Conservation (phyloP, 352 stramenopile species). For the Pseudoperonospora humuli region DNA sequence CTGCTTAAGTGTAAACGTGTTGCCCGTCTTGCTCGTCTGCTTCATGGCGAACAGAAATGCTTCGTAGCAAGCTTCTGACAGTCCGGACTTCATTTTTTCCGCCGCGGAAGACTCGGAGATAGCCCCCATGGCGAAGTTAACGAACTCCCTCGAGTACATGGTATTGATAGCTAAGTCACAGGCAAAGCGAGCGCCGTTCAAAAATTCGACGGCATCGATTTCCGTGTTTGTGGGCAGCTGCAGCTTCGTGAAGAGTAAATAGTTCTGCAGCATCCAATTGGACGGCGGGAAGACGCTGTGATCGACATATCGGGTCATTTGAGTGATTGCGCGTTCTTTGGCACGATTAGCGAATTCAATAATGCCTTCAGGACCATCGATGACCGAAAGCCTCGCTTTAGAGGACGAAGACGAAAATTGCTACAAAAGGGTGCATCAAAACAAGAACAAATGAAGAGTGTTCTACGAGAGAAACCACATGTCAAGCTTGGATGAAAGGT, state of each 20-base stretch:
- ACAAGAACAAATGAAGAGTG: not conserved
- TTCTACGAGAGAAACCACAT: not conserved
- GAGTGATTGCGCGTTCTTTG: constrained; percentile 8
- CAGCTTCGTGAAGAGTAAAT: constrained; percentile 37
- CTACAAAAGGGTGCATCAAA: not conserved
- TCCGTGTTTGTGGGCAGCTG: constrained; percentile 41
- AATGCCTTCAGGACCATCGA: constrained; percentile 25
- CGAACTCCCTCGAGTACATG: constrained; percentile 50
- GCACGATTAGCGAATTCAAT: constrained; percentile 22
- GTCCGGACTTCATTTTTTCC: constrained; percentile 28
- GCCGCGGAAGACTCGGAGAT: constrained; percentile 31
- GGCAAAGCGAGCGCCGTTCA: constrained; percentile 41
- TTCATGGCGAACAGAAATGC: constrained; percentile 49
- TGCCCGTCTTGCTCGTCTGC: constrained; percentile 38
- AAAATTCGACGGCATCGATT: constrained; percentile 42
- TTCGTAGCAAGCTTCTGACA: constrained; percentile 40
- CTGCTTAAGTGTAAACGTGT: constrained; percentile 37
- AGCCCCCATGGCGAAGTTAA: constrained; percentile 36
- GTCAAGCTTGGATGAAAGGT: not conserved
- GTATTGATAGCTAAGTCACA: constrained; percentile 40
- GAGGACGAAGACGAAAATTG: constrained; percentile 21
- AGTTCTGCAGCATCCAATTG: constrained; percentile 26
- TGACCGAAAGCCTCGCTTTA: constrained; percentile 14
- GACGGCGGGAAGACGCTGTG: constrained; percentile 33
- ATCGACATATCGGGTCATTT: constrained; percentile 23